A percentile compares a stretch with the other conserved stretches of the same genome.
These are phyloP conservation scores for Pseudogymnoascus pannorum DNA, from an alignment of 2,329 filamentous ascomycete genomes.

Conservation along the genomic window DNA sequence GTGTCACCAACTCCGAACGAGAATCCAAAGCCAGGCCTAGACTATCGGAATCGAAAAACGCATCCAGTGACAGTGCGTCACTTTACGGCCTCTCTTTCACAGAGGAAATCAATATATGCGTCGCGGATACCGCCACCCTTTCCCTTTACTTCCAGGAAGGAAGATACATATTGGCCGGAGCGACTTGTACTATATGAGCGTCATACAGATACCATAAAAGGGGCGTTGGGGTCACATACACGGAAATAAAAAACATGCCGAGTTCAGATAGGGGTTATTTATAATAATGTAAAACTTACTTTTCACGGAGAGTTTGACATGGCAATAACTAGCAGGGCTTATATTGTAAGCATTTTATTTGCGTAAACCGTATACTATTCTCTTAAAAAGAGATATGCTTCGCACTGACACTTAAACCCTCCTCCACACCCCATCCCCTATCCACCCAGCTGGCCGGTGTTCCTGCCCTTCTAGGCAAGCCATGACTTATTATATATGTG, in stretches of 20 bases:
- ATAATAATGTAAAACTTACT: conserved; percentile 1
- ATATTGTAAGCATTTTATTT: too few species aligned
- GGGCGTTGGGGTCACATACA: neutral
- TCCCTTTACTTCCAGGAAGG: neutral
- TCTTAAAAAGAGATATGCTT: too few species aligned
- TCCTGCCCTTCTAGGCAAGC: too few species aligned
- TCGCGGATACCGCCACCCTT: neutral
- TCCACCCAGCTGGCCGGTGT: too few species aligned
- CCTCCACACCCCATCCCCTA: too few species aligned
- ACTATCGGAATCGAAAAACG: neutral
- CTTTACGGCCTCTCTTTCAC: neutral
- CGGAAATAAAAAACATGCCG: neutral
- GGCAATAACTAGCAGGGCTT: too few species aligned
- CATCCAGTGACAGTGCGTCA: neutral
- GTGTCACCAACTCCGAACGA: neutral
- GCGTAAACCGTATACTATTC: too few species aligned
- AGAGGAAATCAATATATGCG: neutral
- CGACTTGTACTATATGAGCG: neutral
- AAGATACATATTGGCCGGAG: neutral
- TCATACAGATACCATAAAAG: neutral
- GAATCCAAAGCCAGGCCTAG: neutral
- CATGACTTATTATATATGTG: too few species aligned
- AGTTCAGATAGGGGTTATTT: neutral
- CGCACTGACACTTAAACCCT: too few species aligned
- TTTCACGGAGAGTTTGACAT: too few species aligned